Percentiles rank a stretch among this genome's conserved stretches.
phyloP scores from a whole-genome alignment of 352 stramenopile species.

The Globisporangium paroecandrum region DNA sequence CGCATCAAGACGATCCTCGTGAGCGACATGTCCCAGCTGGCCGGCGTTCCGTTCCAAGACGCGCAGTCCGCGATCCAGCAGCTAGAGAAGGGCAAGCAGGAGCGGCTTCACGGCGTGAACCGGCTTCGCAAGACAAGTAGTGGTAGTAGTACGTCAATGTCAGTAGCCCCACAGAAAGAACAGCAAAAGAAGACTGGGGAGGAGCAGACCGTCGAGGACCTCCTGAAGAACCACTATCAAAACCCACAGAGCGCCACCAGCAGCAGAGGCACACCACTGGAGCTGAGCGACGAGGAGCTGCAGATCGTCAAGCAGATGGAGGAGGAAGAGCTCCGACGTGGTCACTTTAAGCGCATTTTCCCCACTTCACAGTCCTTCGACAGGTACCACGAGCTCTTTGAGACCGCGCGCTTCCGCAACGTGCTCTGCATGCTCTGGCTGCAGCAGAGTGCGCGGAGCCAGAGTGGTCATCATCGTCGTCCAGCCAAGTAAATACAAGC shows the following conservation, averaged over 20 bases:
- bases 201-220: slow-evolving; percentile 29
- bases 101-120: slow-evolving; percentile 40
- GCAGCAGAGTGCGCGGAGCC: slow-evolving; percentile 21
- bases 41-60: slow-evolving; percentile 60
- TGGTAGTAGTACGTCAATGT: slow-evolving; percentile 4
- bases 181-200: slow-evolving; percentile 5
- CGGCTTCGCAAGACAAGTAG: slow-evolving; percentile 17
- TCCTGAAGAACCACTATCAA: slow-evolving; percentile 24
- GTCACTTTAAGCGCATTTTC: slow-evolving; percentile 77
- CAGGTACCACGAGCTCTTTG: slow-evolving; percentile 53
- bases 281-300: slow-evolving; percentile 61
- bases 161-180: slow-evolving; percentile 3
- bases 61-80: slow-evolving; percentile 28
- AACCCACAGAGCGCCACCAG: slow-evolving; percentile 10
- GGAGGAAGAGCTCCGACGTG: slow-evolving; percentile 54
- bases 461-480: slow-evolving; percentile 18
- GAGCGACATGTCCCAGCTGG: slow-evolving; percentile 83
- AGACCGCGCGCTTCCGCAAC: slow-evolving; percentile 49
- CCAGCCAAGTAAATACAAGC: slow-evolving; percentile 9
- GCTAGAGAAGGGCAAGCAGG: slow-evolving; percentile 42
- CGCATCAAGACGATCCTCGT: slow-evolving; percentile 88
- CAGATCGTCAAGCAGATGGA: slow-evolving; percentile 54
- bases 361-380: slow-evolving; percentile 50
- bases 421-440: slow-evolving; percentile 62
- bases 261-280: slow-evolving; percentile 10